These are phyloP conservation scores for Mytilinidion resinicola DNA, from an alignment of 495 filamentous ascomycete genomes.

Conservation along the genomic window DNA sequence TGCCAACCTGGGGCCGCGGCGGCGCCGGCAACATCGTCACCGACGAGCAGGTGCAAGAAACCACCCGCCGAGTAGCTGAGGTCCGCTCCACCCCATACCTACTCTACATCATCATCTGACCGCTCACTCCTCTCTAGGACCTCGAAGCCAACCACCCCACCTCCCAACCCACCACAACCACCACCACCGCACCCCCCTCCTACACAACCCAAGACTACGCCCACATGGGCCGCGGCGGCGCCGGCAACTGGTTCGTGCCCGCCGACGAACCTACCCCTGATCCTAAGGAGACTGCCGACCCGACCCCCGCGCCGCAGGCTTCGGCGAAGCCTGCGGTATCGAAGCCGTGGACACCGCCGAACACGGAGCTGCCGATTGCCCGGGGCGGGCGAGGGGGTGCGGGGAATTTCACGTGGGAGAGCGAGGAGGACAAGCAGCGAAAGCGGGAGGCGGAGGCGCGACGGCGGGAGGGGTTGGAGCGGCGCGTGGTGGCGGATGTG, in stretches of 20 bases:
- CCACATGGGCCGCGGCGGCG: constrained; percentile 54
- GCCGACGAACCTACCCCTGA: constrained; percentile 24
- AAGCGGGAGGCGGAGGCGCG: constrained; percentile 24
- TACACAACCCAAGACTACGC: constrained; percentile 37
- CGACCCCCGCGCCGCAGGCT: constrained; percentile 25
- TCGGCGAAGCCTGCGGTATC: constrained; percentile 12
- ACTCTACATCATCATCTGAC: neutral
- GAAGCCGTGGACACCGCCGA: constrained; percentile 25
- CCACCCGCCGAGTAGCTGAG: constrained; percentile 20
- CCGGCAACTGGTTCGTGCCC: constrained; percentile 52
- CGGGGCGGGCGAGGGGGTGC: constrained; percentile 50
- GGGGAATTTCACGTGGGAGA: constrained; percentile 44
- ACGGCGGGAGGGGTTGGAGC: constrained; percentile 33
- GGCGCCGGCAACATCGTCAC: constrained; percentile 60
- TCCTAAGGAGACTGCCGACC: constrained; percentile 22
- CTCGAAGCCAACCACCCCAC: constrained; percentile 31
- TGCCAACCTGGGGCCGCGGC: constrained; percentile 44
- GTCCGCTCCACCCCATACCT: neutral
- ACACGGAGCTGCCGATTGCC: constrained; percentile 15
- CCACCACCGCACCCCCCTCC: constrained; percentile 14
- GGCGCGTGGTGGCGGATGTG: constrained; percentile 36
- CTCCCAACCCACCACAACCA: constrained; percentile 13
- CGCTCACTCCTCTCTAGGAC: constrained; percentile 14
- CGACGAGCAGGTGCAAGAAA: constrained; percentile 48
- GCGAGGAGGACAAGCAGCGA: constrained; percentile 21